Evolutionary conservation across 2,329 filamentous ascomycete genomes (phyloP), one percentile per base, ranked within the genome.

Genomic region (Neopestalotiopsis rosae): DNA sequence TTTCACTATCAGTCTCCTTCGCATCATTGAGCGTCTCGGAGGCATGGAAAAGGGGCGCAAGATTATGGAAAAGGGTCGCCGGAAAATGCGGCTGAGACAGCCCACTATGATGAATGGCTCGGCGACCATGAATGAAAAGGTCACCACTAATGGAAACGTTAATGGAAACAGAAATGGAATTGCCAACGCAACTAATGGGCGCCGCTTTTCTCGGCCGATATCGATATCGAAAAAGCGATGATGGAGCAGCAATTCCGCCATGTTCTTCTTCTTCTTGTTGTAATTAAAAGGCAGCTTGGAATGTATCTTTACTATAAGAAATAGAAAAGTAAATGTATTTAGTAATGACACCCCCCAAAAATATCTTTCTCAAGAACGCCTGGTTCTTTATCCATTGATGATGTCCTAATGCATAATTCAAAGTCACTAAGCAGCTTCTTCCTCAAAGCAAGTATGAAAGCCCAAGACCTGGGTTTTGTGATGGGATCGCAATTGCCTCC

Each of bases 1-100:
- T n/a, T 69, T 68, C 42, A 67, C 61, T 30, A 69, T 69, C 30
- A 69, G 58, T 64, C 28, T 69, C 20, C 65, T 69, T 40, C 65
- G 68, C 24, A 20, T 69, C 12, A 66, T 69, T 13, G 68, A 69
- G 42, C 68, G 66, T 9, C 66, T 69, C 7, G 62, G 61, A 13
- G 68, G 68, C 38, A 65, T 69, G 5, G 61, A 69, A n/a, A 61
- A 67, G 52, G 68, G 61, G 12, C 17, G 30, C 17, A 62, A 62
- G 59, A 17, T 62, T 9, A 34, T 52, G 45, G 45, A 52, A 20
- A 52, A 52, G 45, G 45, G 45, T 17, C 45, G 45, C 7, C 17
- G 20, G 9, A 52, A 52, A 20, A 52, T 52, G 45, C 45, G 17
- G 45, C 45, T 52, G 17, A 17, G 45, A 20, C 45, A 52, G 45